Conservation (phyloP, 148 eudicot species). For the Rhododendron molle region DNA sequence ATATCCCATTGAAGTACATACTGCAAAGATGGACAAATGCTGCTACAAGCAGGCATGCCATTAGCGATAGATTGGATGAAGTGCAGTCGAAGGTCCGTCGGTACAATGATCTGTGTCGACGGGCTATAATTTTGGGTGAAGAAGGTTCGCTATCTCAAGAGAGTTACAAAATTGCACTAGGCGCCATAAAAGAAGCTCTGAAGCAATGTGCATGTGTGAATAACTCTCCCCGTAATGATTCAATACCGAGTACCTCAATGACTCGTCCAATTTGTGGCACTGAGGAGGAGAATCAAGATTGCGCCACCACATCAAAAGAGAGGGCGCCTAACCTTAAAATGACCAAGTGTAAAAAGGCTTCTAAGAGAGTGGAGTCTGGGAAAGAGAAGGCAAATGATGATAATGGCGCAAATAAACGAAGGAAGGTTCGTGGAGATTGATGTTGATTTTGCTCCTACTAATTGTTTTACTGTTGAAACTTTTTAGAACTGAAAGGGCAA, state of each 20-base stretch:
- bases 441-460: neutral
- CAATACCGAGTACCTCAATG: conserved; percentile 20
- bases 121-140: conserved; percentile 63
- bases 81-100: conserved; percentile 54
- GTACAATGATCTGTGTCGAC: conserved; percentile 56
- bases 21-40: conserved; percentile 70
- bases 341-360: conserved; percentile 16
- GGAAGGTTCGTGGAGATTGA: conserved; percentile 29
- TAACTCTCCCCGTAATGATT: conserved; percentile 26
- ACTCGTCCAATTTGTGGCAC: conserved; percentile 19
- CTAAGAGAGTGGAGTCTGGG: conserved; percentile 31
- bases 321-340: conserved; percentile 21
- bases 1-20: conserved; percentile 53
- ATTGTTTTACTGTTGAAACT: neutral
- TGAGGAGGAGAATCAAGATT: conserved; percentile 36
- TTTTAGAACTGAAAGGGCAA: neutral
- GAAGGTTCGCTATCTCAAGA: conserved; percentile 62
- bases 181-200: conserved; percentile 46
- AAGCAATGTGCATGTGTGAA: conserved; percentile 40
- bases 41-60: conserved; percentile 50
- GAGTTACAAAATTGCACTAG: conserved; percentile 43
- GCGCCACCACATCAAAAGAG: conserved; percentile 21
- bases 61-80: conserved; percentile 46
- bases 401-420: conserved; percentile 18
- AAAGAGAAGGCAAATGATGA: conserved; percentile 20